phyloP scores from a whole-genome alignment of 768 basidiomycete genomes.

The Amanita molliuscula region DNA sequence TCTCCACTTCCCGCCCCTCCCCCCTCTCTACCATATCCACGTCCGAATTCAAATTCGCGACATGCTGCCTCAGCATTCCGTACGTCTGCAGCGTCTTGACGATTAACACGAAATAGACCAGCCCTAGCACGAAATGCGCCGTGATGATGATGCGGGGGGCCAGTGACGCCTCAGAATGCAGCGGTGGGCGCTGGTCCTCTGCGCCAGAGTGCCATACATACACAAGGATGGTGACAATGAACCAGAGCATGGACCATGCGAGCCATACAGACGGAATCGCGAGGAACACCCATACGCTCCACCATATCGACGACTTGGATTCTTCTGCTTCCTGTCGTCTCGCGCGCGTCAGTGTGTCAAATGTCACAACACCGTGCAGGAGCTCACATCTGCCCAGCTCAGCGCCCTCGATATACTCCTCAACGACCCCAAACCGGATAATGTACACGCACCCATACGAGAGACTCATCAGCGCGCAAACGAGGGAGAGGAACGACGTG shows the following conservation, averaged over 20 bases:
- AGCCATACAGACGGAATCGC: slow-evolving; percentile 60
- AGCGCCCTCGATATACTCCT: slow-evolving; percentile 50
- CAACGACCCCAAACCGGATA: slow-evolving; percentile 52
- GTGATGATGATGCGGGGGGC: slow-evolving; percentile 50
- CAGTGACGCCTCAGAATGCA: slow-evolving; percentile 29
- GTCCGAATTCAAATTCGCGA: too few relatives aligned
- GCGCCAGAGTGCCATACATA: slow-evolving; percentile 67
- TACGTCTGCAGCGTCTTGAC: slow-evolving; percentile 54
- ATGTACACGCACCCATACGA: slow-evolving; percentile 58
- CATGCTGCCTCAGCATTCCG: slow-evolving; percentile 17
- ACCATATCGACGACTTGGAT: slow-evolving; percentile 21
- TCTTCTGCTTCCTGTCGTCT: slow-evolving; percentile 51
- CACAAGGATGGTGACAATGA: slow-evolving; percentile 49
- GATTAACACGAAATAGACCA: slow-evolving; percentile 53
- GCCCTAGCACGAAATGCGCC: slow-evolving; percentile 40
- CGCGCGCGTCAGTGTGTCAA: background rate
- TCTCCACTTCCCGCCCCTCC: background rate
- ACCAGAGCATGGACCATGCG: slow-evolving; percentile 65
- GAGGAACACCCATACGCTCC: slow-evolving; percentile 27
- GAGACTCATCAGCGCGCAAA: slow-evolving; percentile 52
- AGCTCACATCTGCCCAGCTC: slow-evolving; percentile 57
- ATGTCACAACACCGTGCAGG: background rate
- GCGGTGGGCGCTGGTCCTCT: slow-evolving; percentile 20
- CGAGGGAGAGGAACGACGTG: slow-evolving; percentile 43
- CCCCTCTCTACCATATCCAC: too few relatives aligned